Evolutionary conservation across 1,284 basidiomycete species (phyloP).

Genomic region (Puccinia coronata): DNA sequence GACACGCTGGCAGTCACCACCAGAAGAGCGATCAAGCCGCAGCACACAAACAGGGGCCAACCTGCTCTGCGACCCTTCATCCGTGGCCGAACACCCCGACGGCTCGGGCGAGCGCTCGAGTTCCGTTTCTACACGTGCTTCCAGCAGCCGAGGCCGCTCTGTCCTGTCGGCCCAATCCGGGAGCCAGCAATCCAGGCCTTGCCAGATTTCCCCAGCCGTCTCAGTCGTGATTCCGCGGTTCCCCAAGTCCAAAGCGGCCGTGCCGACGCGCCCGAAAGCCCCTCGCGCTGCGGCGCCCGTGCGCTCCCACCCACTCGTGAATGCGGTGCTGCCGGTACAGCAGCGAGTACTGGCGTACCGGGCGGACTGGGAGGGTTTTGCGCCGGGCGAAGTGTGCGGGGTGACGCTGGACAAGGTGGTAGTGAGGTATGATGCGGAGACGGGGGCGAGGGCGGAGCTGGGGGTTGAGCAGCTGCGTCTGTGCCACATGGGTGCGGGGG

Average conservation of each 20-base stretch:
- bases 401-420: conserved; percentile 32
- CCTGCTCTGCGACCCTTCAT: too few relatives aligned
- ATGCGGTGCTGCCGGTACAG: conserved; percentile 2
- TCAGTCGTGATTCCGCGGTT: not conserved
- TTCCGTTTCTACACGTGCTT: too few relatives aligned
- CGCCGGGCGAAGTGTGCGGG: not conserved
- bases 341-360: conserved; percentile 22
- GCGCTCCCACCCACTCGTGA: too few relatives aligned
- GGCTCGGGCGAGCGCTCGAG: too few relatives aligned
- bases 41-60: too few relatives aligned
- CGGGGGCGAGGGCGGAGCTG: not conserved
- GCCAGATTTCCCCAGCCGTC: not conserved
- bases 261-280: not conserved
- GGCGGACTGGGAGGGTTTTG: conserved; percentile 19
- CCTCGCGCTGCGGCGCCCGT: not conserved
- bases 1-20: too few relatives aligned
- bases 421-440: conserved; percentile 2
- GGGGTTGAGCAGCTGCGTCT: not conserved
- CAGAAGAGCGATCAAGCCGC: too few relatives aligned
- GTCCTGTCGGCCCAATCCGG: not conserved
- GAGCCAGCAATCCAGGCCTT: not conserved
- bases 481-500: conserved; percentile 26
- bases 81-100: too few relatives aligned
- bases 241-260: not conserved
- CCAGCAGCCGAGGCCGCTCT: not conserved